Evolutionary conservation across 352 stramenopile genomes (phyloP), one percentile per base, ranked within the genome.

Genomic region (Phytophthora chlamydospora): DNA sequence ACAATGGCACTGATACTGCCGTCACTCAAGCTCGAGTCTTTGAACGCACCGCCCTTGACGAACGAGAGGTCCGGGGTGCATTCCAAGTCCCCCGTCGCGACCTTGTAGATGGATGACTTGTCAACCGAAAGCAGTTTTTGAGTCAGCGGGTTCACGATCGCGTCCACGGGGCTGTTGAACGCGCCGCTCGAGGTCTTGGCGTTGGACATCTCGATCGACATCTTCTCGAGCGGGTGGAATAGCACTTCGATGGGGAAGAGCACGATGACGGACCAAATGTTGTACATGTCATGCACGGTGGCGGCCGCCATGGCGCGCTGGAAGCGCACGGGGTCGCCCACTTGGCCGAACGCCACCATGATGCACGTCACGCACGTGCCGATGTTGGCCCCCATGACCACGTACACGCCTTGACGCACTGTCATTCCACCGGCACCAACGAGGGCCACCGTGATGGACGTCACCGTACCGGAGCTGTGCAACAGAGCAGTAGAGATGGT

Each of bases 361-460:
- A 88, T 95, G 52, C 88, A 95, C 35, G 86, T 96, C 17, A 97
- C 86, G 35, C 83, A 87, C 4, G 84, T 93, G 33, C 90, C 91
- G 48, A 91, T 85, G 62, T 97, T 97, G 41, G 90, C 89, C 14
- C 89, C 90, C 84, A 97, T 96, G 52, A 97, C 74, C 56, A 97
- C 86, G 57, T 87, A 95, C 36, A 96, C 93, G 17, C 71, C 89
- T 58, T 88, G 73, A 11, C 86, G 71, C 29, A 96, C 81, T 11
- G 76, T 75, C 51, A 97, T 74, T 9, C 76, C 72, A 6, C 66
- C 66, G 3, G 85, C 65, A 42, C 87, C 70, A 1, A 89, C 80
- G 0, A 89, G 45, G 2, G 78, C 76, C 34, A 91, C 80, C 4
- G 79, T 78, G 59, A 93, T 87, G 9, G 85, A 88, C 17, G 83